These are phyloP conservation scores for Colletotrichum somersetense DNA, from an alignment of 2,329 filamentous ascomycete genomes.

Conservation along the genomic window DNA sequence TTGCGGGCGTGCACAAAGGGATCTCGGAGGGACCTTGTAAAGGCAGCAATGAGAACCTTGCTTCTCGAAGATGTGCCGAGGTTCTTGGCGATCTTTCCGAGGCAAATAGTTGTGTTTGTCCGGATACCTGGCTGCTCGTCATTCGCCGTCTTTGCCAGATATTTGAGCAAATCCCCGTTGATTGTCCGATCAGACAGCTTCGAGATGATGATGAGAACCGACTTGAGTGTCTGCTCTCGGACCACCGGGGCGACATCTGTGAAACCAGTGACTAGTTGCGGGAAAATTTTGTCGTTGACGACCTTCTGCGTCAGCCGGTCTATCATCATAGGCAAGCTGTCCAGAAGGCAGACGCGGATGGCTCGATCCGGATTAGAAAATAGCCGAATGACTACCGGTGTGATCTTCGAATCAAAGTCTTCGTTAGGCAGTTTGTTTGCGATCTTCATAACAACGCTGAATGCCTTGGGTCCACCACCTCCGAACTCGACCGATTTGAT, in stretches of 20 bases:
- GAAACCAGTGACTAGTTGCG: constrained; percentile 94
- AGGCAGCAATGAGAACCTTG: constrained; percentile 94
- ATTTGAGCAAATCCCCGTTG: constrained; percentile 91
- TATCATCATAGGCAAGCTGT: constrained; percentile 91
- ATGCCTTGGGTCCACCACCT: constrained; percentile 92
- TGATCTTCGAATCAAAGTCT: constrained; percentile 87
- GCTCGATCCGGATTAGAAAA: constrained; percentile 94
- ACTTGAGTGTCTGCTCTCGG: constrained; percentile 95
- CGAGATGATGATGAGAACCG: constrained; percentile 85
- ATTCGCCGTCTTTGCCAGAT: constrained; percentile 95
- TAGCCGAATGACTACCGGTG: constrained; percentile 86
- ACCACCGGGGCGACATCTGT: constrained; percentile 92
- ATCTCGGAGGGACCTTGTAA: constrained; percentile 88
- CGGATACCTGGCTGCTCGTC: constrained; percentile 97
- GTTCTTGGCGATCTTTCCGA: constrained; percentile 95
- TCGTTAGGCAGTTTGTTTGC: constrained; percentile 87
- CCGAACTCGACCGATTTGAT: constrained; percentile 99
- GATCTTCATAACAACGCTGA: constrained; percentile 91
- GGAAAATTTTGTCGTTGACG: constrained; percentile 97
- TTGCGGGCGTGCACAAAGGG: constrained; percentile 96
- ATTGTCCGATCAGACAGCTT: constrained; percentile 94
- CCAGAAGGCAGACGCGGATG: constrained; percentile 89
- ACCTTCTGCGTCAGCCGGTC: constrained; percentile 88
- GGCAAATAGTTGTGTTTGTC: constrained; percentile 97
- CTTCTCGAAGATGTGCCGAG: constrained; percentile 81